phyloP scores from a whole-genome alignment of 2,329 filamentous ascomycete genomes.

The Magnaporthales sp. region DNA sequence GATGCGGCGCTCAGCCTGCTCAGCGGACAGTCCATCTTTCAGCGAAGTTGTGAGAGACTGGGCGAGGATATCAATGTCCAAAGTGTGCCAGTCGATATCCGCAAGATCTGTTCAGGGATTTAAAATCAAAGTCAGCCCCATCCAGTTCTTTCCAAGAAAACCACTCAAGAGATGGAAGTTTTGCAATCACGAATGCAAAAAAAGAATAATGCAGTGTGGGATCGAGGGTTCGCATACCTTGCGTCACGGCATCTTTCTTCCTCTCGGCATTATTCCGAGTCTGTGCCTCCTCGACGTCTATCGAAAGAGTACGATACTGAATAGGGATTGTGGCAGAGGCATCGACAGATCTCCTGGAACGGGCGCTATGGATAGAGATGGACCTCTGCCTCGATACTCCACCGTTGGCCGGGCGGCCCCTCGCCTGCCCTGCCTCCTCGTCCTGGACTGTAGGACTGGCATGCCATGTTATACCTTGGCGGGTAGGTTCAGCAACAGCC shows the following conservation, averaged over 20 bases:
- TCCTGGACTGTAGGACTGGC: conserved; percentile 1
- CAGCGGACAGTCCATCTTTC: conserved; percentile 47
- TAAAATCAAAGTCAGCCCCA: background rate
- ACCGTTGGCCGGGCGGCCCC: conserved; percentile 1
- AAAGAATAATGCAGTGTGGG: background rate
- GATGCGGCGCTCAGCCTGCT: conserved; percentile 45
- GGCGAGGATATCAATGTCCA: conserved; percentile 49
- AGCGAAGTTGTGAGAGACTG: conserved; percentile 48
- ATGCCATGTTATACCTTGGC: conserved; percentile 4
- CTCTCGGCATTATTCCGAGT: conserved; percentile 34
- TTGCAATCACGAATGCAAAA: background rate
- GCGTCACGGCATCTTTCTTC: conserved; percentile 21
- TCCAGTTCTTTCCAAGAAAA: conserved; percentile 8
- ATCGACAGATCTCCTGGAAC: conserved; percentile 24
- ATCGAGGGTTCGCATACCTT: conserved; percentile 1
- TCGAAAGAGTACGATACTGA: conserved; percentile 46
- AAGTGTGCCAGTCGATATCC: conserved; percentile 59
- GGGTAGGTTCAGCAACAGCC: background rate
- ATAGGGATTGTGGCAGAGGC: conserved; percentile 37
- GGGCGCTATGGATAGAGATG: conserved; percentile 30
- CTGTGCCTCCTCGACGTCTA: conserved; percentile 45
- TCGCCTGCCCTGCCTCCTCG: conserved; percentile 5
- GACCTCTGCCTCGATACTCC: conserved; percentile 20
- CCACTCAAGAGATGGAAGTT: background rate
- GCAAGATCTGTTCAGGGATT: conserved; percentile 39